Base-by-base conservation (phyloP, 2,329 filamentous ascomycete genomes). In the Alternaria gaisen region DNA sequence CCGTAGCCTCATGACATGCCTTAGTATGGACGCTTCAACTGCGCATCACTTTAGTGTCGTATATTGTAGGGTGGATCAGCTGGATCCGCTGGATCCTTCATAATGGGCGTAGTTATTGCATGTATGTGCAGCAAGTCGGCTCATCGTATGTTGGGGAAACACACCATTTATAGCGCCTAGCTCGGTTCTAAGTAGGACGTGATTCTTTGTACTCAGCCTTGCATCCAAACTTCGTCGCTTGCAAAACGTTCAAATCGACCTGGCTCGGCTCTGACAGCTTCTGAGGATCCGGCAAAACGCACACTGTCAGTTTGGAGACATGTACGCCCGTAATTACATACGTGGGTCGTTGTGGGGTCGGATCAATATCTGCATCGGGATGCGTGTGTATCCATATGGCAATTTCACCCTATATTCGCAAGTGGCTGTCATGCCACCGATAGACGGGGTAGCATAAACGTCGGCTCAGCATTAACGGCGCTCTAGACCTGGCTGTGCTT, bases 1-100 rank as follows among this genome's bases (percentile, higher is more conserved):
- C 28, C 16, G 42, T 60, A 57, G 58, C 52, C 57, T 52, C 58
- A 57, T 60, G 61, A 64, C 60, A 36, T 62, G 52, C 55, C 61
- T 60, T 53, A 24, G 28, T 30, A 42, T 53, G 26, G 59, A 28
- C 51, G 46, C 34, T 48, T 42, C 55, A 53, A 56, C 53, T 47
- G 63, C 60, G 59, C 53, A 36, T 62, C 61, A 62, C 38, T 53
- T 50, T 32, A 59, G 59, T 54, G 50, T 50, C 53, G 36, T 24
- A 41, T 47, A 53, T 52, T 53, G 41, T 50, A 41, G 42, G 28
- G 40, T 26, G 56, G 56, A 56, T 61, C 61, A 64, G 52, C 52
- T 53, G 48, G 47, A 56, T 54, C 34, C 22, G 20, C 16, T 42
- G 34, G 44, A 56, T 48, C 40, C 53, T 34, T 41, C 53, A 53